A percentile compares a stretch with the other conserved stretches of the same genome.
phyloP scores from a whole-genome alignment of 1,284 basidiomycete species.

The Inonotus obliquus region DNA sequence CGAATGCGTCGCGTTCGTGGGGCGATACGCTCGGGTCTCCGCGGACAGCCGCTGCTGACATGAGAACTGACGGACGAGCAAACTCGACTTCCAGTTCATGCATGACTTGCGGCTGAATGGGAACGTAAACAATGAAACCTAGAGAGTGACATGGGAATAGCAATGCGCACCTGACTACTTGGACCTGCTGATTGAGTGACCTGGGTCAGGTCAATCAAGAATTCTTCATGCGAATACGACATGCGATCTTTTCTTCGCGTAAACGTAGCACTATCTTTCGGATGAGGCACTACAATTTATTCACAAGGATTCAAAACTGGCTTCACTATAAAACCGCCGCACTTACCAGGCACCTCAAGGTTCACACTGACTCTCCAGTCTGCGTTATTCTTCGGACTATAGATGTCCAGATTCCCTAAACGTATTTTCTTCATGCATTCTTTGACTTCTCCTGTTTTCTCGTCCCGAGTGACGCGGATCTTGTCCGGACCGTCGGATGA shows the following conservation, averaged over 20 bases:
- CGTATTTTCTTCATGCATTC: slow-evolving; percentile 76
- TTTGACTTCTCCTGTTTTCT: slow-evolving; percentile 61
- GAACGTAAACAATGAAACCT: background rate
- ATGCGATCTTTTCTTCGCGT: slow-evolving; percentile 85
- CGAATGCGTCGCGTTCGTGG: slow-evolving; percentile 65
- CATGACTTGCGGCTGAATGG: slow-evolving; percentile 49
- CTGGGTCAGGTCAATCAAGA: slow-evolving; percentile 90
- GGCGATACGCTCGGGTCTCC: slow-evolving; percentile 53
- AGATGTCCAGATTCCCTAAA: slow-evolving; percentile 85
- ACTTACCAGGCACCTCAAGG: slow-evolving; percentile 72
- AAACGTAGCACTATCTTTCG: slow-evolving; percentile 51
- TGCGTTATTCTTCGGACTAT: slow-evolving; percentile 74
- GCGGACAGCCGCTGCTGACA: slow-evolving; percentile 54
- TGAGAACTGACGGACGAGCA: slow-evolving; percentile 53
- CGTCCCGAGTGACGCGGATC: slow-evolving; percentile 82
- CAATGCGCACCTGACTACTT: slow-evolving; percentile 35
- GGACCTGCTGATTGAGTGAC: slow-evolving; percentile 56
- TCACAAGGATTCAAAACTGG: slow-evolving; percentile 10
- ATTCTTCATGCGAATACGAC: slow-evolving; percentile 91
- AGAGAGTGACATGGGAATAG: background rate
- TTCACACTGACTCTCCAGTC: slow-evolving; percentile 94
- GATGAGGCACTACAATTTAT: slow-evolving; percentile 47
- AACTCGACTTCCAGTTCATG: slow-evolving; percentile 76
- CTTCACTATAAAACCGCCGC: background rate
- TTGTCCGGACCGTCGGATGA: slow-evolving; percentile 51